Base-by-base conservation (phyloP, 208 protist genomes). In the Leishmania aethiopica region DNA sequence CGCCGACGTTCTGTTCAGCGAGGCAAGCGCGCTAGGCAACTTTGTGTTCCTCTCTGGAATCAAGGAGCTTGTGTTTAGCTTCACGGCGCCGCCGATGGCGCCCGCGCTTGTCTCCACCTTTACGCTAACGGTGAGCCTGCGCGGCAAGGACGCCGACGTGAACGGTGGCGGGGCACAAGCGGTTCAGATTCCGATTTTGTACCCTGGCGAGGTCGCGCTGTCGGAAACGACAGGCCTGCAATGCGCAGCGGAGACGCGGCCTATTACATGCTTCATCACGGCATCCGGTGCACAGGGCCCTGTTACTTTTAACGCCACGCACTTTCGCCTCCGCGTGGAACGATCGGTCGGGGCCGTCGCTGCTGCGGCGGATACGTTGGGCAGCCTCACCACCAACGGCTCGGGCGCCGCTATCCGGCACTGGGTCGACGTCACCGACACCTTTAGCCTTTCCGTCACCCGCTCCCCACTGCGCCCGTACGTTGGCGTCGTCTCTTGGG, bases 11-110 rank as follows among this genome's bases (percentile, higher is more conserved):
- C 53, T 84, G 17, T 85, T 93, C 45, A 67, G 75, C 37, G 90
- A 91, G 75, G 83, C 84, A 25, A 85, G 86, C 59, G 67, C 72
- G 22, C 72, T 87, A 28, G 88, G 90, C n/a, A 83, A 35, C 45
- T 90, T 93, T 83, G 35, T 45, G 25, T 87, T 93, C 59, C 57
- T 86, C 55, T 85, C 85, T 11, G 88, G 90, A 51, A 83, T 60
- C 28, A 59, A 79, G 17, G 67, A 89, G 35, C 84, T 93, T 57
- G 70, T 84, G 45, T 90, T 93, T 66, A 79, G 57, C 67, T 93
- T 86, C 78, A 89, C 83, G 25, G 90, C 84, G 37, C 74, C 84
- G 11, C 64, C 77, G 49, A 79, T 57, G 40, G 62, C 75, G 4
- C 57, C 72, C 6, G 67, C 79, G 7, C 35, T 81, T 35, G 83